A percentile compares a stretch with the other conserved stretches of the same genome.
Evolutionary conservation across 257 asterid genomes (phyloP).

Genomic region (Nicotiana obtusifolia): DNA sequence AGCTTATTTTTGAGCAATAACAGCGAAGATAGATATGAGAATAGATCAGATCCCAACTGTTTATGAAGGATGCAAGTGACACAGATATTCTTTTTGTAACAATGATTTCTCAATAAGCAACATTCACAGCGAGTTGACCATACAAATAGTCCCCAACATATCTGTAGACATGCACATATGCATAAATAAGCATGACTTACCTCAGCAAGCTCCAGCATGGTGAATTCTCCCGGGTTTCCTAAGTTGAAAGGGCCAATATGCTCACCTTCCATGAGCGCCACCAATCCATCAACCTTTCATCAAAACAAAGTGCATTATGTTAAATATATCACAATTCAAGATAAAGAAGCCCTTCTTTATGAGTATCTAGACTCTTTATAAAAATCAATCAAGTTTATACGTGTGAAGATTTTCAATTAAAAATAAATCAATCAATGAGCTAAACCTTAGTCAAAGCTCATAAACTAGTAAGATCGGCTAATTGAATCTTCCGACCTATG

Average conservation of each 20-base stretch:
- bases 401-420: not conserved
- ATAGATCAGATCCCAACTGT: not conserved
- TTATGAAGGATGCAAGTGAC: not conserved
- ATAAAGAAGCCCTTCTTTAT: not conserved
- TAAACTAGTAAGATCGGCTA: not conserved
- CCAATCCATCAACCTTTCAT: conserved; percentile 42
- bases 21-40: not conserved
- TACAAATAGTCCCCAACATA: not conserved
- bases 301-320: not conserved
- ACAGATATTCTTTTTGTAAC: not conserved
- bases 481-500: not conserved
- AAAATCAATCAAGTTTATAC: not conserved
- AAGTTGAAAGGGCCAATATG: conserved; percentile 58
- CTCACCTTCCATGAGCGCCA: conserved; percentile 49
- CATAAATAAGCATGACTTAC: conserved; percentile 16
- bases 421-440: not conserved
- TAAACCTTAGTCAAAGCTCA: not conserved
- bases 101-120: not conserved
- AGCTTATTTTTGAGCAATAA: not conserved
- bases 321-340: not conserved
- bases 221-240: conserved; percentile 55
- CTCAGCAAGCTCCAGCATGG: conserved; percentile 51
- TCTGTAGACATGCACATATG: not conserved
- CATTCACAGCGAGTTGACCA: not conserved
- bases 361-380: not conserved